phyloP scores from a whole-genome alignment of 345 rosid species.

The Lagerstroemia speciosa region DNA sequence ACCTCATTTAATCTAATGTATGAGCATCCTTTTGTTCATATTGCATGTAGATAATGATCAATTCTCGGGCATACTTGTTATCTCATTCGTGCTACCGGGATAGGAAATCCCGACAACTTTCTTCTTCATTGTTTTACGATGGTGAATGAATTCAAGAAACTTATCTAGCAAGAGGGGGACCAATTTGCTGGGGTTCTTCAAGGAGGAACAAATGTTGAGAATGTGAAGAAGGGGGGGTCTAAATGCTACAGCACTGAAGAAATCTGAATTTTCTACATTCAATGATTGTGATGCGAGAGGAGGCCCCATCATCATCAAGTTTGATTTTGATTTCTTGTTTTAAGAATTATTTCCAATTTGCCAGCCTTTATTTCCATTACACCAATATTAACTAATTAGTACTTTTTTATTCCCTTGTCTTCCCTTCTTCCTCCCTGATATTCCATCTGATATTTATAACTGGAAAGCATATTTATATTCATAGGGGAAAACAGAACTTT shows the following conservation, averaged over 20 bases:
- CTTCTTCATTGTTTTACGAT: too few species aligned
- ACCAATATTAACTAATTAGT: neutral
- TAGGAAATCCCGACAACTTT: too few species aligned
- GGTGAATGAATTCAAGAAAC: neutral
- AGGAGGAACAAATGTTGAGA: neutral
- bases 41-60: too few species aligned
- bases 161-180: neutral
- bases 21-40: too few species aligned
- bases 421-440: too few species aligned
- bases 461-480: neutral
- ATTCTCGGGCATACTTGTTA: too few species aligned
- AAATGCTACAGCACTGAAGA: slow-evolving; percentile 2
- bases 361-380: slow-evolving; percentile 1
- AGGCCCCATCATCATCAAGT: neutral
- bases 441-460: neutral
- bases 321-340: neutral
- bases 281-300: neutral
- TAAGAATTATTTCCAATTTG: neutral
- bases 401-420: too few species aligned
- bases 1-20: too few species aligned
- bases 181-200: neutral
- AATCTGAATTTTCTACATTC: neutral
- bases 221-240: neutral
- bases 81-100: too few species aligned
- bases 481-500: too few species aligned